Percentiles rank a stretch among this genome's conserved stretches.
These are phyloP conservation scores for Schoenoplectus tabernaemontani DNA, from an alignment of 202 grass and related monocot genomes.

Conservation along the genomic window DNA sequence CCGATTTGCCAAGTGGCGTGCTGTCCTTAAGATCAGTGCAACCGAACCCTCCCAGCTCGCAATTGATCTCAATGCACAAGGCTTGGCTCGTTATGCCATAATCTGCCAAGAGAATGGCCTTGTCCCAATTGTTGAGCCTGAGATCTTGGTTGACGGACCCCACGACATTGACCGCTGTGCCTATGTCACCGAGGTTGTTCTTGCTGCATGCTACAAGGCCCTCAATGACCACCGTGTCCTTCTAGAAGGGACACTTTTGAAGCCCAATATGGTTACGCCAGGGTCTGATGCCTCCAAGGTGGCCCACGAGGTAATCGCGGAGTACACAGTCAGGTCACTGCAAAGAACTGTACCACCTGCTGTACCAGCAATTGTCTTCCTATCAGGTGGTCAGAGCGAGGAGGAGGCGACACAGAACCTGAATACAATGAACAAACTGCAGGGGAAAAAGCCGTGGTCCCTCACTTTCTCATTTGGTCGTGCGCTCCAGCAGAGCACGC, in stretches of 20 bases:
- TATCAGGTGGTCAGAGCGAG: constrained; percentile 44
- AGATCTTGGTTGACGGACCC: constrained; percentile 39
- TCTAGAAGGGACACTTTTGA: constrained; percentile 41
- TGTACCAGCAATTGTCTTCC: constrained; percentile 44
- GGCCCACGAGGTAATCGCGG: constrained; percentile 24
- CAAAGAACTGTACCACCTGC: constrained; percentile 38
- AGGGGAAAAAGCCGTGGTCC: constrained; percentile 45
- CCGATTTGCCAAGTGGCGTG: constrained; percentile 48
- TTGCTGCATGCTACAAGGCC: constrained; percentile 47
- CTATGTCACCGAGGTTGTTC: constrained; percentile 32
- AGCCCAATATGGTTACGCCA: constrained; percentile 49
- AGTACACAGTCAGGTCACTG: constrained; percentile 33
- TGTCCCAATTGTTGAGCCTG: constrained; percentile 42
- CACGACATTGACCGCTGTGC: constrained; percentile 33
- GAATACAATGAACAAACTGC: constrained; percentile 43
- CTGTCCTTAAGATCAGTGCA: constrained; percentile 38
- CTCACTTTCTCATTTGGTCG: constrained; percentile 43
- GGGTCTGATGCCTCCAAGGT: constrained; percentile 29
- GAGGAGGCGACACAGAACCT: constrained; percentile 38
- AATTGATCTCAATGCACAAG: constrained; percentile 37
- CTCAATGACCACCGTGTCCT: constrained; percentile 42
- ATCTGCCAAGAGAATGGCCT: constrained; percentile 54
- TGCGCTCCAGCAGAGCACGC: constrained; percentile 44
- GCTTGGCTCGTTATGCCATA: constrained; percentile 42
- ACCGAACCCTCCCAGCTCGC: constrained; percentile 39